phyloP scores from a whole-genome alignment of 192 early-diverging fungal species.

The Backusella sp. region DNA sequence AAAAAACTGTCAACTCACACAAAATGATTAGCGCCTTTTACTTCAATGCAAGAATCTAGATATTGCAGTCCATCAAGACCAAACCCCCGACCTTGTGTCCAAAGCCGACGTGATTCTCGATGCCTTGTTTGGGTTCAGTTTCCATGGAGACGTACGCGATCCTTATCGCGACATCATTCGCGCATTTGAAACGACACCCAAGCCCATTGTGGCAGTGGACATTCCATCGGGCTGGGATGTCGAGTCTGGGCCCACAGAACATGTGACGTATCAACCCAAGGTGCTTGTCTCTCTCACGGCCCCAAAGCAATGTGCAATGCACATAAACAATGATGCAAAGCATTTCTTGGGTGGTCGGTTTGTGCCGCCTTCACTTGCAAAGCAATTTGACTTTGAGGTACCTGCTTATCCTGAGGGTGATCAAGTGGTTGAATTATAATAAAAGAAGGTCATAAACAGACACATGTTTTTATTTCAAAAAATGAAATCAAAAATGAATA shows the following conservation, averaged over 20 bases:
- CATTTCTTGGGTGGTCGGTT: slow-evolving; percentile 93
- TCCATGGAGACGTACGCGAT: slow-evolving; percentile 70
- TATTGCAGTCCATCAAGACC: slow-evolving; percentile 56
- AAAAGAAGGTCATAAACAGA: not conserved
- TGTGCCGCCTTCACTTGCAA: slow-evolving; percentile 70
- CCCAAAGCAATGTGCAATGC: slow-evolving; percentile 77
- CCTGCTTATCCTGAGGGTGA: slow-evolving; percentile 71
- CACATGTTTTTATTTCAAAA: not conserved
- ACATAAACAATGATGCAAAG: slow-evolving; percentile 62
- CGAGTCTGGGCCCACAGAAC: slow-evolving; percentile 60
- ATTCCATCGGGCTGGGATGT: slow-evolving; percentile 97
- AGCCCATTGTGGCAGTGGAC: slow-evolving; percentile 75
- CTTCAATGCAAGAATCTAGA: slow-evolving; percentile 69
- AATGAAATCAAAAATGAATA: not conserved
- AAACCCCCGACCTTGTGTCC: slow-evolving; percentile 35
- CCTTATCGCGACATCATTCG: slow-evolving; percentile 72
- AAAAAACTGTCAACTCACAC: not conserved
- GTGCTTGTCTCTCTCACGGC: slow-evolving; percentile 91
- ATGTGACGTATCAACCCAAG: slow-evolving; percentile 62
- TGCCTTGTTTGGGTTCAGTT: slow-evolving; percentile 93
- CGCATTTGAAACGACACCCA: slow-evolving; percentile 31
- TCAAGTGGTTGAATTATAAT: slow-evolving; percentile 62
- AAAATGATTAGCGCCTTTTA: slow-evolving; percentile 47
- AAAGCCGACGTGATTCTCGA: slow-evolving; percentile 76
- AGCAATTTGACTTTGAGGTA: slow-evolving; percentile 62